A percentile compares a stretch with the other conserved stretches of the same genome.
These are phyloP conservation scores for Penicillium sp. DNA, from an alignment of 2,329 filamentous ascomycete species.

Conservation along the genomic window DNA sequence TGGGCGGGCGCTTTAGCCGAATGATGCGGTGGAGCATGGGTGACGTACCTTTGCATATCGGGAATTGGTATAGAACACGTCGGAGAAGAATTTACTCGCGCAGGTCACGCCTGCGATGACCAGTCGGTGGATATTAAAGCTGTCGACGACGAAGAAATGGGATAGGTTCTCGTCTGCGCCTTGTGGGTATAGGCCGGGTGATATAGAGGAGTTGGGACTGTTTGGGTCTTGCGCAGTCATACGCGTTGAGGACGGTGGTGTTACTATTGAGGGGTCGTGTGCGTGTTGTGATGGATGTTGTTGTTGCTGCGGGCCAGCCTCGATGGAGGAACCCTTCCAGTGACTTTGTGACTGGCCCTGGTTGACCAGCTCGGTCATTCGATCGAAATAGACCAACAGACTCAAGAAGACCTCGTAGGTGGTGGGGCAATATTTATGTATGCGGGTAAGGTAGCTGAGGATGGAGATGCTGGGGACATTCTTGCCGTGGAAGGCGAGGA, in stretches of 20 bases:
- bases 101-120: conserved; percentile 98
- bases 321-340: conserved; percentile 18
- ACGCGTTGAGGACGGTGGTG: conserved; percentile 40
- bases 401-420: conserved; percentile 98
- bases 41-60: conserved; percentile 91
- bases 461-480: conserved; percentile 98
- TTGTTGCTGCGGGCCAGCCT: conserved; percentile 18
- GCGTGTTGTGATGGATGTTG: conserved; percentile 10
- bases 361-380: conserved; percentile 97
- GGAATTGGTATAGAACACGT: conserved; percentile 99
- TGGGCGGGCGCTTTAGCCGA: too few relatives aligned
- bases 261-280: conserved; percentile 37
- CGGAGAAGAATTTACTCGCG: conserved; percentile 98
- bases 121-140: conserved; percentile 96
- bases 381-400: conserved; percentile 94
- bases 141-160: conserved; percentile 92
- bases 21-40: background rate
- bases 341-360: conserved; percentile 64
- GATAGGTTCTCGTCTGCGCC: conserved; percentile 59
- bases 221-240: conserved; percentile 41
- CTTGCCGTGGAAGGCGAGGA: conserved; percentile 96
- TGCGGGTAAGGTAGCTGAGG: conserved; percentile 89
- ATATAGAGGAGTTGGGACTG: conserved; percentile 35
- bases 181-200: conserved; percentile 40
- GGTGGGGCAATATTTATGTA: conserved; percentile 98